Evolutionary conservation across 257 asterid species (phyloP).

Genomic region (Solanum chaucha): DNA sequence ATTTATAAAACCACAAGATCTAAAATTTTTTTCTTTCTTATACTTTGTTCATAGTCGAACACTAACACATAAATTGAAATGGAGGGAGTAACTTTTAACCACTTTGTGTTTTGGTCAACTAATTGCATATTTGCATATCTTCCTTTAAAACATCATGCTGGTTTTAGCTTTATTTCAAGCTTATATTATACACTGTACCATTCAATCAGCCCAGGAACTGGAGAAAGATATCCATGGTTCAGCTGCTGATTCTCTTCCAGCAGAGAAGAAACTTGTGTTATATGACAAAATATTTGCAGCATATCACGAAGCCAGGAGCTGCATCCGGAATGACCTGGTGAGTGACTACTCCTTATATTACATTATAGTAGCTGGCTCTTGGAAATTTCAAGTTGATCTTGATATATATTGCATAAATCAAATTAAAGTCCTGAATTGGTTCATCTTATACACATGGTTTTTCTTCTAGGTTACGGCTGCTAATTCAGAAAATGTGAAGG

Average conservation of each 20-base stretch:
- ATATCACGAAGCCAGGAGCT: conserved; percentile 79
- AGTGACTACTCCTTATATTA: conserved; percentile 1
- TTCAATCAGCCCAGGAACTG: conserved; percentile 82
- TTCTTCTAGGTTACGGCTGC: conserved; percentile 68
- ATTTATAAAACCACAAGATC: not conserved
- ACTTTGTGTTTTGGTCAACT: not conserved
- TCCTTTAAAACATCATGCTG: not conserved
- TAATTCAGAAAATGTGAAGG: conserved; percentile 79
- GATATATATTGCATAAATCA: not conserved
- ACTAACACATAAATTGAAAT: not conserved
- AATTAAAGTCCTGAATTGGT: not conserved
- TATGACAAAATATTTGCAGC: conserved; percentile 93
- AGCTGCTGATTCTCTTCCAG: conserved; percentile 60
- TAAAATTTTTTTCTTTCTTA: not conserved
- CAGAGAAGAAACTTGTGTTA: conserved; percentile 66
- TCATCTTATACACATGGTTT: not conserved
- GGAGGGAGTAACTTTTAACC: not conserved
- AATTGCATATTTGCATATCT: not conserved
- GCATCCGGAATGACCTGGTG: conserved; percentile 86
- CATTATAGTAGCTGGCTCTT: not conserved
- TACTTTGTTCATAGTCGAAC: not conserved
- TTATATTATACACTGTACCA: conserved; percentile 11
- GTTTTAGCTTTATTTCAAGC: conserved; percentile 3
- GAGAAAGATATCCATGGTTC: conserved; percentile 84
- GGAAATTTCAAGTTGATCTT: not conserved